Evolutionary conservation across 139 green algal species (phyloP), one percentile per base, ranked within the genome.

Genomic region (Eudorina sp.): DNA sequence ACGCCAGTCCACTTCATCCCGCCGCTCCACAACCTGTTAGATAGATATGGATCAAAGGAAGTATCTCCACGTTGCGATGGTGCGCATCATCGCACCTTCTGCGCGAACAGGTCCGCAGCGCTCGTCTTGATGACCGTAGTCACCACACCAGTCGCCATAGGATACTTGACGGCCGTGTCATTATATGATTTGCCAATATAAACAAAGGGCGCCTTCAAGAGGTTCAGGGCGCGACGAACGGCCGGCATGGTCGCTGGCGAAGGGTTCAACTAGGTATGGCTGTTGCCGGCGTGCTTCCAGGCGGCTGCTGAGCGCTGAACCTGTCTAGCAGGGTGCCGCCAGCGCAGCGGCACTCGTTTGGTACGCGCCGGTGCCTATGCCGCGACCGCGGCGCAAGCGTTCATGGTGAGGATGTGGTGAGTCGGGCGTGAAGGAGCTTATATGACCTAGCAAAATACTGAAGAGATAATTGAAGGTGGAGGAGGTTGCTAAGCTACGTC

Each of bases 21-120:
- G 83, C 91, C 91, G 53, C 91, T 98, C 96, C 14, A 98, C 90
- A 4, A 98, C 90, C 95, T 97, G 92, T 5, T 45, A 41, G 6
- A 41, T 45, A 5, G 8, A 55, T 13, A 58, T 58, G 51, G 51
- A n/a, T n/a, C n/a, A n/a, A n/a, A n/a, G n/a, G n/a, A n/a, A n/a
- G n/a, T n/a, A n/a, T n/a, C n/a, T n/a, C n/a, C n/a, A n/a, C n/a
- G n/a, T n/a, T n/a, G n/a, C n/a, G n/a, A n/a, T n/a, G n/a, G n/a
- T 46, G 43, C 18, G 29, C 0, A 87, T 25, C 51, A n/a, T n/a
- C n/a, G n/a, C n/a, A 96, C 96, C 94, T 96, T 98, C 62, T 98
- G 96, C n/a, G 96, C 96, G 77, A 98, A 97, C n/a, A 97, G 19
- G 83, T 98, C 96, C 11, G 96, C 96, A 8, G 92, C 95, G 23